phyloP scores from a whole-genome alignment of 148 eudicot genomes.

The Spergularia bocconei region DNA sequence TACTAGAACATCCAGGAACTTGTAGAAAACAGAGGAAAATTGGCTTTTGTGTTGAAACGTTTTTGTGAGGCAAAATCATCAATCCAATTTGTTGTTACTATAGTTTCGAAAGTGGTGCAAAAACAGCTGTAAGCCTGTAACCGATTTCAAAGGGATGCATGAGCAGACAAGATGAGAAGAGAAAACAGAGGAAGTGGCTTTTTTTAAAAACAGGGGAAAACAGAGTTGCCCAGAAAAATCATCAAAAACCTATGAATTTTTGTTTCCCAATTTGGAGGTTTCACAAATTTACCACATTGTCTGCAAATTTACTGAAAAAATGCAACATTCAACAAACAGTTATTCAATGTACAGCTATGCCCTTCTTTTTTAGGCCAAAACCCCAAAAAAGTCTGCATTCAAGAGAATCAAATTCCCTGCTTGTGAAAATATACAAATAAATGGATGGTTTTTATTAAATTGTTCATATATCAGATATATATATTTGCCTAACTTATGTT shows the following conservation, averaged over 20 bases:
- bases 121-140: conserved; percentile 25
- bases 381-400: conserved; percentile 25
- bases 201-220: conserved; percentile 5
- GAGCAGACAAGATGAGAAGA: conserved; percentile 2
- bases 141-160: neutral
- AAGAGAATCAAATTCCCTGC: conserved; percentile 17
- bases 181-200: conserved; percentile 2
- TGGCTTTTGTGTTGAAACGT: too few species aligned
- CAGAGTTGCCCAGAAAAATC: neutral
- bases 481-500: conserved; percentile 15
- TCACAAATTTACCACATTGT: conserved; percentile 16
- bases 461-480: conserved; percentile 16
- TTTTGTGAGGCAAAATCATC: too few species aligned
- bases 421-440: conserved; percentile 16
- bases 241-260: neutral
- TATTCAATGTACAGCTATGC: conserved; percentile 24
- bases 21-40: too few species aligned
- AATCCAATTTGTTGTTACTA: conserved; percentile 22
- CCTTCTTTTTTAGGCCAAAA: conserved; percentile 26
- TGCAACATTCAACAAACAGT: conserved; percentile 31
- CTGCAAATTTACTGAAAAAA: conserved; percentile 20
- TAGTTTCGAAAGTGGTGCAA: neutral
- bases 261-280: neutral
- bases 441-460: neutral
- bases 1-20: too few species aligned